Evolutionary conservation across 257 asterid species (phyloP).

Genomic region (Scutellaria galericulata): DNA sequence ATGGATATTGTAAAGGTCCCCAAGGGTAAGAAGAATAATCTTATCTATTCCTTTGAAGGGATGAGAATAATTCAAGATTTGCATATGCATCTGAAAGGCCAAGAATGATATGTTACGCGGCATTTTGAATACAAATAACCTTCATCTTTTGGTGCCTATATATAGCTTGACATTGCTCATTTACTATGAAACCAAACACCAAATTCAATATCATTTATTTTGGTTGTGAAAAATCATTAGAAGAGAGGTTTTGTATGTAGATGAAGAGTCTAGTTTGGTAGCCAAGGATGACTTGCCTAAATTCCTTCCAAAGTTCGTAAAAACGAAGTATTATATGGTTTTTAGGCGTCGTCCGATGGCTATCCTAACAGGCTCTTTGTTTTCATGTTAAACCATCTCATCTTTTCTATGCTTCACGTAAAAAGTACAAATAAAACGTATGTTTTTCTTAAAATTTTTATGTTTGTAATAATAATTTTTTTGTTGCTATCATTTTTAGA

Average conservation of each 20-base stretch:
- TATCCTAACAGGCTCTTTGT: too few relatives aligned
- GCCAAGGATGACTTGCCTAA: constrained; percentile 73
- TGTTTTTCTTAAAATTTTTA: too few relatives aligned
- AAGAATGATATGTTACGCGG: neutral
- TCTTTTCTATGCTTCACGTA: too few relatives aligned
- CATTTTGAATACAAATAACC: neutral
- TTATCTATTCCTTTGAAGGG: neutral
- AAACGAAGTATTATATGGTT: too few relatives aligned
- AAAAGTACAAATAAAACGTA: too few relatives aligned
- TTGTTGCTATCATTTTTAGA: too few relatives aligned
- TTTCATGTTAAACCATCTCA: too few relatives aligned
- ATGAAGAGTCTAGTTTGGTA: constrained; percentile 46
- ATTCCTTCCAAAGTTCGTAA: neutral
- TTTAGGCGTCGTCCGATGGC: too few relatives aligned
- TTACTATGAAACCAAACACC: too few relatives aligned
- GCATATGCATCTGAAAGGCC: constrained; percentile 1
- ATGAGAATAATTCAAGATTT: constrained; percentile 10
- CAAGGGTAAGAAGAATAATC: neutral
- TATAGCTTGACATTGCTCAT: neutral
- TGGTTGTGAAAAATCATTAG: constrained; percentile 8
- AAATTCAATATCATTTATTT: too few relatives aligned
- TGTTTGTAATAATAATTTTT: too few relatives aligned
- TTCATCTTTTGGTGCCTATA: neutral
- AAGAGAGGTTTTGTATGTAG: constrained; percentile 50
- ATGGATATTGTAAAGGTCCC: neutral